Percentiles rank a stretch among this genome's conserved stretches.
Evolutionary conservation across 495 filamentous ascomycete species (phyloP).

Genomic region (Xylaria cubensis): DNA sequence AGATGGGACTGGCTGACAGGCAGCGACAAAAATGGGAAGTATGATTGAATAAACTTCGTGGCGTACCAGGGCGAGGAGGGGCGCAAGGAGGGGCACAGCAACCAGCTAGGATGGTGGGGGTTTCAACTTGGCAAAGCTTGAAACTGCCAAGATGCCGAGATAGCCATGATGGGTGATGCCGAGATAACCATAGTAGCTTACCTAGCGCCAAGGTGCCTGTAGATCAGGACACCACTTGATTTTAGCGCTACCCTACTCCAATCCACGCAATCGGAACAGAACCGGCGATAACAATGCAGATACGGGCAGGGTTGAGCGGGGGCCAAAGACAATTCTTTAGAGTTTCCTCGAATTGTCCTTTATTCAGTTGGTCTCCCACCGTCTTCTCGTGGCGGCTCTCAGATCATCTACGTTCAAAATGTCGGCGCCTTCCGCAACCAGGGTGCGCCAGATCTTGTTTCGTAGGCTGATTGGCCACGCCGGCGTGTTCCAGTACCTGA

Average conservation of each 20-base stretch:
- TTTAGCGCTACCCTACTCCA: background rate
- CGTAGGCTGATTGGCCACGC: conserved; percentile 76
- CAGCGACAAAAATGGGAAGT: background rate
- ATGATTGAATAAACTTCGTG: conserved; percentile 6
- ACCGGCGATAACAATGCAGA: background rate
- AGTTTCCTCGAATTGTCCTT: background rate
- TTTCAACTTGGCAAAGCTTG: background rate
- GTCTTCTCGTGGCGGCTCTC: conserved; percentile 38
- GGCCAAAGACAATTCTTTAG: background rate
- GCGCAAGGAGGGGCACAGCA: background rate
- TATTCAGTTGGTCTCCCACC: conserved; percentile 39
- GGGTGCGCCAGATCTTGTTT: conserved; percentile 74
- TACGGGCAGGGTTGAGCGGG: background rate
- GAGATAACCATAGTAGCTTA: no score
- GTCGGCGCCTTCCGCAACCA: conserved; percentile 74
- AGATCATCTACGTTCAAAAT: conserved; percentile 84
- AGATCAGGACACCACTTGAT: background rate
- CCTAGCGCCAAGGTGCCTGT: background rate
- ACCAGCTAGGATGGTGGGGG: background rate
- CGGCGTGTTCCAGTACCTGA: conserved; percentile 81
- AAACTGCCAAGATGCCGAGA: no score
- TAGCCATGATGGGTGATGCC: background rate
- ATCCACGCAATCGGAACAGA: background rate
- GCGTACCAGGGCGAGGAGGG: conserved; percentile 13
- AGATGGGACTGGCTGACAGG: background rate